phyloP scores from a whole-genome alignment of 2,329 filamentous ascomycete genomes.

The Colletotrichum eleusines region DNA sequence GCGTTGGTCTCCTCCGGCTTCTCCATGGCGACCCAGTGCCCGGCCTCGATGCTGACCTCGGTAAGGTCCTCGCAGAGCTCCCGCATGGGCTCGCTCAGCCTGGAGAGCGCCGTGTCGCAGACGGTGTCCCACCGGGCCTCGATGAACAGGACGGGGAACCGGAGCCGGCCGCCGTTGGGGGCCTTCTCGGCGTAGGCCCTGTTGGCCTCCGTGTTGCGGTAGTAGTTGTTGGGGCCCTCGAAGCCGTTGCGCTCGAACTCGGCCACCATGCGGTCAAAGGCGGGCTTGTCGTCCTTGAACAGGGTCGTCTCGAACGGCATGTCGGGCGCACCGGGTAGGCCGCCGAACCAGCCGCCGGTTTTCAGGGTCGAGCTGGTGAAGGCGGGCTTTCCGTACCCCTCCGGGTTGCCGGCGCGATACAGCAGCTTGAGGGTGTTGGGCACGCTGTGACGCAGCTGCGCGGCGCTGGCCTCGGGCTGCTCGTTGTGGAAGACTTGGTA shows the following conservation, averaged over 20 bases:
- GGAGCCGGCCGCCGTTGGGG: conserved; percentile 50
- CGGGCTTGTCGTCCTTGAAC: conserved; percentile 46
- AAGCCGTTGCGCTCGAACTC: conserved; percentile 96
- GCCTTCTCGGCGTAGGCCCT: conserved; percentile 50
- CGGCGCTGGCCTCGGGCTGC: conserved; percentile 44
- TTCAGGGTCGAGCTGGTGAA: conserved; percentile 25
- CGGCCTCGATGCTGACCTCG: conserved; percentile 49
- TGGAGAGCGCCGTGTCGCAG: conserved; percentile 51
- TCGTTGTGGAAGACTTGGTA: conserved; percentile 48
- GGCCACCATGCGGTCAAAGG: conserved; percentile 79
- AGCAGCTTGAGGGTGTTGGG: conserved; percentile 38
- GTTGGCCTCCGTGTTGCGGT: conserved; percentile 58
- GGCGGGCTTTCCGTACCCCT: conserved; percentile 24
- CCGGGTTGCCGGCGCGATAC: conserved; percentile 16
- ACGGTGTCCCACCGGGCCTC: conserved; percentile 54
- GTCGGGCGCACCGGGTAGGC: conserved; percentile 16
- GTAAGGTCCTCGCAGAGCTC: conserved; percentile 54
- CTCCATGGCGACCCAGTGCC: conserved; percentile 54
- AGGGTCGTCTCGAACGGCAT: conserved; percentile 11
- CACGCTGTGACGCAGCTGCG: conserved; percentile 42
- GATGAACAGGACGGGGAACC: conserved; percentile 50
- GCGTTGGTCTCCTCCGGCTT: conserved; percentile 44
- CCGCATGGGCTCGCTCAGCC: conserved; percentile 51
- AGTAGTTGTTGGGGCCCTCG: conserved; percentile 46
- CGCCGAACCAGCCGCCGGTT: conserved; percentile 43